Evolutionary conservation across 495 filamentous ascomycete species (phyloP).

Genomic region (Beverwykella pulmonaria): DNA sequence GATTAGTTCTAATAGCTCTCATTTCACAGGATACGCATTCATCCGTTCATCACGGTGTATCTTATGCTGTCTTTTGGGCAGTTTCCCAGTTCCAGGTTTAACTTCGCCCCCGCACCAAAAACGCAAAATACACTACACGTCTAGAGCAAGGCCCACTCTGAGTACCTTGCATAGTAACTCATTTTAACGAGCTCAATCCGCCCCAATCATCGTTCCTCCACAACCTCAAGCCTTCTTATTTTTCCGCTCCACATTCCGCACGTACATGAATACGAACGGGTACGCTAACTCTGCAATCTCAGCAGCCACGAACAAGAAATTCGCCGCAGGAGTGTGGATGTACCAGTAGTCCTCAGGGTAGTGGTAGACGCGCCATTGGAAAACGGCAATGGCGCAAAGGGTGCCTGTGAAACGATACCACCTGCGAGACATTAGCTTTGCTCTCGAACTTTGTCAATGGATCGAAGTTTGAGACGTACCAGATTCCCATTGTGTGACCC

Average conservation of each 20-base stretch:
- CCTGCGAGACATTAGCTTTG: background rate
- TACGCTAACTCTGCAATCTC: slow-evolving; percentile 15
- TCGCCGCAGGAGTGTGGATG: slow-evolving; percentile 9
- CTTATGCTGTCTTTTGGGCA: no score
- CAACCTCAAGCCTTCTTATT: background rate
- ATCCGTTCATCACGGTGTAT: no score
- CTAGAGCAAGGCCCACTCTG: no score
- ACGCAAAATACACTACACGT: background rate
- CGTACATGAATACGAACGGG: slow-evolving; percentile 11
- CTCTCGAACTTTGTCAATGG: background rate
- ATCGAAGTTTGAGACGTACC: background rate
- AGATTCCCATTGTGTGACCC: slow-evolving; percentile 8
- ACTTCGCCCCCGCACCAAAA: no score
- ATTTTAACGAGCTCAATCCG: background rate
- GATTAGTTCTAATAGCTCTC: no score
- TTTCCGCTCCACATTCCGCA: slow-evolving; percentile 6
- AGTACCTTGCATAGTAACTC: no score
- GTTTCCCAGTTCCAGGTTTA: no score
- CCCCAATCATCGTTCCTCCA: background rate
- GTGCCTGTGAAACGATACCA: slow-evolving; percentile 14
- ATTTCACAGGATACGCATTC: no score
- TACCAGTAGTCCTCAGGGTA: slow-evolving; percentile 14
- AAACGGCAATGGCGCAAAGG: slow-evolving; percentile 14
- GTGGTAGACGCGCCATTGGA: slow-evolving; percentile 14
- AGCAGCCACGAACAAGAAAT: slow-evolving; percentile 12